Base-by-base conservation (phyloP, 2,329 filamentous ascomycete genomes). In the Colletotrichum euphorbiae region DNA sequence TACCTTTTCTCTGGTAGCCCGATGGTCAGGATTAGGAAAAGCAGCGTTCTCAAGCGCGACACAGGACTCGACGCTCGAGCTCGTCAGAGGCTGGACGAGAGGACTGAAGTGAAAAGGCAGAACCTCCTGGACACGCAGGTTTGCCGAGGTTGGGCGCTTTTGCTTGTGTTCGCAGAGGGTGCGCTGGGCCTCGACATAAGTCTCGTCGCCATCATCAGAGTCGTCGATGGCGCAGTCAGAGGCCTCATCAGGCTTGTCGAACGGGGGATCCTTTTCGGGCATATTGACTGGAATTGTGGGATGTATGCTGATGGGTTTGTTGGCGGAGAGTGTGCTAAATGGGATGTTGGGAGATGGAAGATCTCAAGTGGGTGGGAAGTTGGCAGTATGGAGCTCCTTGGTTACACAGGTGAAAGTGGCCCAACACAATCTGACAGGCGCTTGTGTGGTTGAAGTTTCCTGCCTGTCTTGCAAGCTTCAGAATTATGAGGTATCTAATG, bases 21-120 rank as follows among this genome's bases (percentile, higher is more conserved):
- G 80, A 72, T 88, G 82, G 48, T 76, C 75, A 24, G 83, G 80
- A 61, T 88, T 75, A 15, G 78, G 72, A 69, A 89, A 87, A 4
- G 87, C 85, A 11, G 83, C 81, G 66, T 85, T 82, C 75, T 90
- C 87, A 36, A 90, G 79, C 6, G 81, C 81, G 24, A 86, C 76
- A 70, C 85, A 87, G 7, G 86, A 88, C 36, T 90, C 88, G 55
- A 91, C 77, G 73, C 93, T 90, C 28, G 85, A 86, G 54, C 87
- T 78, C 45, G 88, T 92, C 57, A 98, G 84, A 31, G 91, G 87
- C 59, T 92, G 89, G n/a, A 92, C 86, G 74, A 92, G 91, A 28
- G 93, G 89, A 74, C 92, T 87, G 74, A 93, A 87, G 57, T 87
- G 83, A 73, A 90, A 89, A 9, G 82, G 84, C 54, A 85, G 75